Percentiles rank a stretch among this genome's conserved stretches.
Conservation (phyloP, 2,329 filamentous ascomycete species). For the Hawksworthiomyces lignivorus region DNA sequence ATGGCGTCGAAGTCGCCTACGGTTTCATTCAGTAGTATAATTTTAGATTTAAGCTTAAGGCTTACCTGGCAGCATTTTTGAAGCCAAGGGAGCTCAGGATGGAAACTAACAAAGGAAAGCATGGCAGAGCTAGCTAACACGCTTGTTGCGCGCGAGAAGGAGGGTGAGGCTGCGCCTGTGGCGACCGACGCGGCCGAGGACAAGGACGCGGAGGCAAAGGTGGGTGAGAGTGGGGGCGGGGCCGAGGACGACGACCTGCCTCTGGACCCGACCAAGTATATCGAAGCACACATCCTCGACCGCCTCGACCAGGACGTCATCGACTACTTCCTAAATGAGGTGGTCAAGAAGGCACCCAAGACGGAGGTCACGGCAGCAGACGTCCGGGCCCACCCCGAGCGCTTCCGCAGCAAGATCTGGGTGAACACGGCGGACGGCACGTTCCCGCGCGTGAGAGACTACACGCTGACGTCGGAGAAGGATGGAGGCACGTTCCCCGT, state of each 20-base stretch:
- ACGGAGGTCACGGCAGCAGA: not conserved
- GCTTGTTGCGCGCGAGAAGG: no score
- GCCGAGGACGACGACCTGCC: not conserved
- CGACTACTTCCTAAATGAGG: slow-evolving; percentile 4
- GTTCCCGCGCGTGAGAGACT: slow-evolving; percentile 7
- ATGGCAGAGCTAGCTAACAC: no score
- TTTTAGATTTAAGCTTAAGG: no score
- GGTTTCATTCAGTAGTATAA: no score
- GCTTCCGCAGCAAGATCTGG: slow-evolving; percentile 1
- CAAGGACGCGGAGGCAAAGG: slow-evolving; percentile 28
- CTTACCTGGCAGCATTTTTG: no score
- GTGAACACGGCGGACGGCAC: slow-evolving; percentile 7
- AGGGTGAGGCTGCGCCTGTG: no score
- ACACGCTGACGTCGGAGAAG: slow-evolving; percentile 3
- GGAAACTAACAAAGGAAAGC: no score
- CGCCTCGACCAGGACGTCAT: slow-evolving; percentile 12
- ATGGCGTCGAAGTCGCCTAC: no score
- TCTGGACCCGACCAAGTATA: slow-evolving; percentile 7
- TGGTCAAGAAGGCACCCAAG: slow-evolving; percentile 1
- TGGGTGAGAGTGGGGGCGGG: slow-evolving; percentile 25
- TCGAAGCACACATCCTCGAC: slow-evolving; percentile 13
- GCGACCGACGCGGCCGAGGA: slow-evolving; percentile 14
- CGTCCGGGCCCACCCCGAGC: slow-evolving; percentile 8
- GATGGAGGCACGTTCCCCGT: slow-evolving; percentile 8
- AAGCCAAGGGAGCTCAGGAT: no score